A percentile compares a stretch with the other conserved stretches of the same genome.
Conservation (phyloP, 2,329 filamentous ascomycete genomes). For the Claviceps humidiphila region DNA sequence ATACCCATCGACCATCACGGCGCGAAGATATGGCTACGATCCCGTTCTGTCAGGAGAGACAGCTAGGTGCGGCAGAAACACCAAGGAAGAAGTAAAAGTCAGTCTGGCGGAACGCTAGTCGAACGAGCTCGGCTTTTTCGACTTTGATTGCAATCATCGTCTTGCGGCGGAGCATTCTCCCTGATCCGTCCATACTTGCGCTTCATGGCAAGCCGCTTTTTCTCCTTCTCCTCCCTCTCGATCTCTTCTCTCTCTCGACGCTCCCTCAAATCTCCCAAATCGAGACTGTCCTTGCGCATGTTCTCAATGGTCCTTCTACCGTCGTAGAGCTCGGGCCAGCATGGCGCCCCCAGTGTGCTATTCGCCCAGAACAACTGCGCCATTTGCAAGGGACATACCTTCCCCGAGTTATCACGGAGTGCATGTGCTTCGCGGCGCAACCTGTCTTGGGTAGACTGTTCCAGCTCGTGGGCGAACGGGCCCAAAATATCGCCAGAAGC, state of each 20-base stretch:
- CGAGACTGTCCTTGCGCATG: conserved; percentile 11
- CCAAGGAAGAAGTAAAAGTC: not conserved
- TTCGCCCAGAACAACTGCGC: conserved; percentile 11
- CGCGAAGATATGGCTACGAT: not conserved
- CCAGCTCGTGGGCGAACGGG: not conserved
- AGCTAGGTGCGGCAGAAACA: not conserved
- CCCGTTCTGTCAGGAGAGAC: not conserved
- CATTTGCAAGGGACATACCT: conserved; percentile 10
- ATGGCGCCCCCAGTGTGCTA: conserved; percentile 1
- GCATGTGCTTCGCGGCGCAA: not conserved
- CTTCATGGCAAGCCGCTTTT: conserved; percentile 12
- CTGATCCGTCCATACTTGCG: conserved; percentile 12
- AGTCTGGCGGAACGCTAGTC: not conserved
- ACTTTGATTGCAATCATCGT: not conserved
- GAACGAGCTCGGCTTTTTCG: not conserved
- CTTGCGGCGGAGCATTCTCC: conserved; percentile 3
- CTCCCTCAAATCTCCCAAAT: conserved; percentile 7
- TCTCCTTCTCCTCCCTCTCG: conserved; percentile 8
- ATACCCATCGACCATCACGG: not conserved
- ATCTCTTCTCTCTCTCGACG: conserved; percentile 9
- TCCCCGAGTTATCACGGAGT: conserved; percentile 8
- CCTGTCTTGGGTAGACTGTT: conserved; percentile 1
- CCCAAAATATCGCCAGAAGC: not conserved
- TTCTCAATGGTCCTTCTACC: conserved; percentile 7
- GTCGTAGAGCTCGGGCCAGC: conserved; percentile 11